Evolutionary conservation across 805 yeast genomes (phyloP).

Genomic region (Ogataea populi-albae): DNA sequence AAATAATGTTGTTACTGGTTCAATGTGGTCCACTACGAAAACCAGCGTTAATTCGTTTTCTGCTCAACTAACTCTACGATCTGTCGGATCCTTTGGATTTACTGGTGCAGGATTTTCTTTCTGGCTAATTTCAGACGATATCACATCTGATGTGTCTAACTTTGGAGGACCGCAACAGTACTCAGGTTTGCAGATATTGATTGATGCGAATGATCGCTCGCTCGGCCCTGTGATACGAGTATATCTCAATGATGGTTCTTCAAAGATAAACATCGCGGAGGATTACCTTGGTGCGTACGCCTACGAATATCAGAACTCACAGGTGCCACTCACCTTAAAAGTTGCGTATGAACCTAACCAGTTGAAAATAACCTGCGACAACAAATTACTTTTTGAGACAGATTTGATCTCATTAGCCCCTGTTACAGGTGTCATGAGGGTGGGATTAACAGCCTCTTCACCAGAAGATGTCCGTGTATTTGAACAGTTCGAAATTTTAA

Average conservation of each 20-base stretch:
- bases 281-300: slow-evolving; percentile 33
- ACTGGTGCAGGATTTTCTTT: slow-evolving; percentile 58
- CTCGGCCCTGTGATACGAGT: slow-evolving; percentile 54
- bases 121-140: slow-evolving; percentile 44
- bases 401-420: slow-evolving; percentile 47
- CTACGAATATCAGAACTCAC: slow-evolving; percentile 56
- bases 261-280: slow-evolving; percentile 25
- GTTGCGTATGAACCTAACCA: slow-evolving; percentile 48
- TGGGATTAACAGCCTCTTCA: slow-evolving; percentile 56
- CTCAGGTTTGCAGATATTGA: slow-evolving; percentile 62
- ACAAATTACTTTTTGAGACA: slow-evolving; percentile 67
- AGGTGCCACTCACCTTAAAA: slow-evolving; percentile 69
- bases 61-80: slow-evolving; percentile 60
- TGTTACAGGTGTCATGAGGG: slow-evolving; percentile 34
- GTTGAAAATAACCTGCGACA: slow-evolving; percentile 67
- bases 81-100: slow-evolving; percentile 48
- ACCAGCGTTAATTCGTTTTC: slow-evolving; percentile 37
- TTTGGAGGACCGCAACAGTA: slow-evolving; percentile 57
- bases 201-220: slow-evolving; percentile 47
- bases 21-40: slow-evolving; percentile 41
- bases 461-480: slow-evolving; percentile 33
- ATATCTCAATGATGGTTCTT: slow-evolving; percentile 57
- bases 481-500: slow-evolving; percentile 65
- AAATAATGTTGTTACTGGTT: slow-evolving; percentile 36
- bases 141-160: slow-evolving; percentile 31